Base-by-base conservation (phyloP, 768 basidiomycete species). In the Naganishia kalamii region DNA sequence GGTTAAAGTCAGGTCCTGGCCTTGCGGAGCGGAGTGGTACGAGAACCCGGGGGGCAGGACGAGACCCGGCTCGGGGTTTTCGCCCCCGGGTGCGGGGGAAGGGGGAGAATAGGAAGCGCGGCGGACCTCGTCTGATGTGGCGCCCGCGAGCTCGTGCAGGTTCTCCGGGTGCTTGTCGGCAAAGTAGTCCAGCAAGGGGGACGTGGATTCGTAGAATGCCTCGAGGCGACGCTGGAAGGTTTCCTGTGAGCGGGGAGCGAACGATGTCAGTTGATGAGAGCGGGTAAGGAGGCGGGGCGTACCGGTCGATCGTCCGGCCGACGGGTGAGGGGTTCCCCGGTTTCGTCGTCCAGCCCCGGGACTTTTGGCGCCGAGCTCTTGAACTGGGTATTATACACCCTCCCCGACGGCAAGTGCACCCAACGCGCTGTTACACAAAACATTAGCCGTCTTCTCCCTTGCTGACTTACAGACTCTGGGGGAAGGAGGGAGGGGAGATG, bases 281-380 rank as follows among this genome's bases (percentile, higher is more conserved):
- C 4, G 11, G 15, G 1, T 52, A 21, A 1, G 37, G 30, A 8
- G 27, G 1, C 6, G 17, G 66, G 47, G 61, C 71, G 61, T 48
- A 79, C 78, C 25, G 78, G 77, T 23, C 71, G 77, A 64, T 79
- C 78, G 57, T 79, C 78, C 7, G 78, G 76, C 23, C 78, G 52
- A 62, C 76, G 77, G 23, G 66, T 68, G 32, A 79, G 65, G 1
- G 74, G 74, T 63, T 79, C 78, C 0, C 77, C 77, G 2, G 78
- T 79, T 17, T 77, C 68, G 62, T 79, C 78, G 70, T 79, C 78
- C 21, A 65, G 69, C 0, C 78, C 77, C 0, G 72, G 62, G 0
- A 74, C 71, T 50, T 74, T 75, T 10, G 78, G 78, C 17, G 71
- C 71, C 40, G 75, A 76, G 68, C 43, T 46, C 17, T 60, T 21